Conservation (phyloP, 2,329 filamentous ascomycete genomes). For the Fusarium torreyae region DNA sequence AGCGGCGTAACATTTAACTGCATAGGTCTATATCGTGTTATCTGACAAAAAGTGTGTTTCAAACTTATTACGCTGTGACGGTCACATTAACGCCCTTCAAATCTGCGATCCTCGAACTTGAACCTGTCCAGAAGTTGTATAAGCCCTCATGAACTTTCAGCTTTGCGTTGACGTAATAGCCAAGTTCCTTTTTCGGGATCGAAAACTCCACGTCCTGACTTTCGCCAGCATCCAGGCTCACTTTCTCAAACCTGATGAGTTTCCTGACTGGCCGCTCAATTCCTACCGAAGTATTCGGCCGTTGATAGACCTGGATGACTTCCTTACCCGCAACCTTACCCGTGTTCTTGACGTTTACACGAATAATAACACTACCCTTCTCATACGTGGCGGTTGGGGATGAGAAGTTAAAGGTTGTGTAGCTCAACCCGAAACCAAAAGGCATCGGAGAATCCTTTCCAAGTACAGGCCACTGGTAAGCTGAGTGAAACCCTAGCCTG, state of each 20-base stretch:
- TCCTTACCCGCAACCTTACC: conserved; percentile 66
- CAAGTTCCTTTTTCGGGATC: conserved; percentile 48
- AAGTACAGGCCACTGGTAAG: conserved; percentile 57
- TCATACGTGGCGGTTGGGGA: conserved; percentile 38
- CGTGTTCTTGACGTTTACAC: conserved; percentile 69
- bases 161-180: conserved; percentile 49
- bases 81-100: conserved; percentile 40
- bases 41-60: not conserved
- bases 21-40: too few species aligned
- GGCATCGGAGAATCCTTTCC: conserved; percentile 52
- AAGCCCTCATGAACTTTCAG: conserved; percentile 45
- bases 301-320: conserved; percentile 68
- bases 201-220: conserved; percentile 54
- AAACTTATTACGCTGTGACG: not conserved
- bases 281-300: conserved; percentile 62
- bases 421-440: conserved; percentile 75
- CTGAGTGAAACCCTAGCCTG: conserved; percentile 65
- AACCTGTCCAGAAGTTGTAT: conserved; percentile 53
- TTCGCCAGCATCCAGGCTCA: conserved; percentile 70
- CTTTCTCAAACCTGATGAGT: conserved; percentile 73
- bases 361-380: conserved; percentile 62
- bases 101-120: conserved; percentile 47
- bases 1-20: too few species aligned
- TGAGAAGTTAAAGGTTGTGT: conserved; percentile 73
- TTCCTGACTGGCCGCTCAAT: conserved; percentile 69